Base-by-base conservation (phyloP, 768 basidiomycete genomes). In the Trametes gibbosa region DNA sequence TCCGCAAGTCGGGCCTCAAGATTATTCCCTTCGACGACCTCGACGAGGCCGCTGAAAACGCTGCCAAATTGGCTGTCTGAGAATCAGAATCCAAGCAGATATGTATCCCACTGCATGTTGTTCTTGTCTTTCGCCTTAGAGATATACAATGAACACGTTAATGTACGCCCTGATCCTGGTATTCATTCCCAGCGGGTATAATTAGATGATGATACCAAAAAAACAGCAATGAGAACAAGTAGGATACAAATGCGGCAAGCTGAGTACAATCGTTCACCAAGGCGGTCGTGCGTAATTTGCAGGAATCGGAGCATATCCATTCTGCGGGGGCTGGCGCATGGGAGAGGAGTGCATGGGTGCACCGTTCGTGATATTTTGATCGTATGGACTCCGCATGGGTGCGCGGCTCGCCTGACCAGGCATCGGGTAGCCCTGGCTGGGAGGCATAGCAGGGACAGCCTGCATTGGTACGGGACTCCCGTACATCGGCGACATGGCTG, bases 11-110 rank as follows among this genome's bases (percentile, higher is more conserved):
- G 34, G 95, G 95, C 25, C 76, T 98, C 65, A 90, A 93, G 77
- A 99, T 99, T 70, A 85, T 88, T 71, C 84, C 97, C 35, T 95
- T 91, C 73, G 96, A 98, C 66, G 84, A 87, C 66, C 82, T 98
- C 25, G 97, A 98, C 68, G 91, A 94, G 62, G 96, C 96, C 59
- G 93, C 92, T 17, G 80, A 86, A 69, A 81, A 84, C 61, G 92
- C 92, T 45, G 91, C 89, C 47, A 75, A 88, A 73, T 72, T 92
- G 48, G 87, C 89, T 53, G 52, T 53, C 24, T 62, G 45, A 61
- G 40, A 45, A 45, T 7, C 29, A 10, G 19, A 3, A 6, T 37
- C 3, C 48, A 17, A 37, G 21, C 54, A 55, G 48, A 9, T 21
- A 58, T 35, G 53, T 64, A 61, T 45, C 60, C 52, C 54, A 39